Base-by-base conservation (phyloP, 805 yeast species). In the Grigorovia humatica region DNA sequence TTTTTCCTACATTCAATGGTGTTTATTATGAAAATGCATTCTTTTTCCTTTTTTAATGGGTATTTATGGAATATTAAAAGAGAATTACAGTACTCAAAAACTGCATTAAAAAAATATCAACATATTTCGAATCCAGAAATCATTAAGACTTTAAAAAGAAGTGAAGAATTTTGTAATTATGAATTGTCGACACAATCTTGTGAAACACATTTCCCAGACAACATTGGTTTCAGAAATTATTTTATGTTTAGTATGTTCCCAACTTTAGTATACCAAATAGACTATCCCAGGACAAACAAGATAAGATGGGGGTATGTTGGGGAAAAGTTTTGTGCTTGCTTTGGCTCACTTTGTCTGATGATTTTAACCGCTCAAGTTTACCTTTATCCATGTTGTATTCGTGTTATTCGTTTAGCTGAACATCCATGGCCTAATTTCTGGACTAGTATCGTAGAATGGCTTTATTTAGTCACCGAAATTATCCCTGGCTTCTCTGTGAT, bases 1-100 rank as follows among this genome's bases (percentile, higher is more conserved):
- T 70, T 93, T 55, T 78, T 88, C 54, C 72, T 93, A 49, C 99
- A 93, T 64, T 80, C 89, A 12, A 72, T 88, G 48, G 98, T 93
- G 1, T 72, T 89, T 57, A 64, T 95, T 58, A 93, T 93, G 99
- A 93, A 93, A 65, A 85, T 85, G 81, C 98, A 93, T 66, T 89
- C 98, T 1, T 93, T 83, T 64, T 88, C 88, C 1, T 89, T 86
- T 62, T 93, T 82, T 71, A 90, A 90, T 63, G 99, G 98, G 0
- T 88, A 91, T 65, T 70, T 93, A 53, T 87, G 95, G 89, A 70
- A 66, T 35, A 78, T 83, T 43, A 60, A 65, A 20, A 66, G 71
- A 13, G 91, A 86, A 60, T 69, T 83, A 45, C 58, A 72, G 1
- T 76, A 72, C 52, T 78, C 87, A 0, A 69, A 69, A 51, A 59